These are phyloP conservation scores for Laetiporus sulphureus DNA, from an alignment of 1,284 basidiomycete genomes.

Conservation along the genomic window DNA sequence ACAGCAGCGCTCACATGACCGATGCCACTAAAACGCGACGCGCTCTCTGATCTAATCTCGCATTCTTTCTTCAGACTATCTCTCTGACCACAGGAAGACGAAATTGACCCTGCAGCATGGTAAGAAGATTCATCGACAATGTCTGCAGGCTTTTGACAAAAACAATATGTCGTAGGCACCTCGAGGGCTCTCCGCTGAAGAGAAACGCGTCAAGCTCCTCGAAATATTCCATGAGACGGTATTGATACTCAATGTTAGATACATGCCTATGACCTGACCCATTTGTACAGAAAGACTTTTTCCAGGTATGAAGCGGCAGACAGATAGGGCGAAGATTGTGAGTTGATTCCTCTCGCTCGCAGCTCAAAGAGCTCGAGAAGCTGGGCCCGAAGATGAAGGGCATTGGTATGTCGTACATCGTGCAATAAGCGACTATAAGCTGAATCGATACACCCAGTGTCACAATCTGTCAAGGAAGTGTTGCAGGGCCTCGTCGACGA, in stretches of 20 bases:
- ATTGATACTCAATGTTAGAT: constrained; percentile 15
- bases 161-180: too few species aligned
- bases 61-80: too few species aligned
- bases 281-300: constrained; percentile 72
- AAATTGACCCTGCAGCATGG: too few species aligned
- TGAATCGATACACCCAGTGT: constrained; percentile 44
- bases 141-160: too few species aligned
- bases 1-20: too few species aligned
- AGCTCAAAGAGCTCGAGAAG: constrained; percentile 89
- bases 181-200: constrained; percentile 72
- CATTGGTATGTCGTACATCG: constrained; percentile 48
- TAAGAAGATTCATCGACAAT: too few species aligned
- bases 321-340: background rate
- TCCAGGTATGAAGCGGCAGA: constrained; percentile 42
- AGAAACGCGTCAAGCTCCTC: constrained; percentile 73
- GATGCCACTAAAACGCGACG: too few species aligned
- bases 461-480: constrained; percentile 85
- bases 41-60: too few species aligned
- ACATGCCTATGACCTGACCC: background rate
- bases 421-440: background rate
- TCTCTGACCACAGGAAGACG: too few species aligned
- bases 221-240: constrained; percentile 90
- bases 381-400: constrained; percentile 80
- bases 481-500: constrained; percentile 81
- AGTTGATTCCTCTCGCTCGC: constrained; percentile 6